Conservation (phyloP, 805 yeast genomes). For the Gaillardinia entomophila region DNA sequence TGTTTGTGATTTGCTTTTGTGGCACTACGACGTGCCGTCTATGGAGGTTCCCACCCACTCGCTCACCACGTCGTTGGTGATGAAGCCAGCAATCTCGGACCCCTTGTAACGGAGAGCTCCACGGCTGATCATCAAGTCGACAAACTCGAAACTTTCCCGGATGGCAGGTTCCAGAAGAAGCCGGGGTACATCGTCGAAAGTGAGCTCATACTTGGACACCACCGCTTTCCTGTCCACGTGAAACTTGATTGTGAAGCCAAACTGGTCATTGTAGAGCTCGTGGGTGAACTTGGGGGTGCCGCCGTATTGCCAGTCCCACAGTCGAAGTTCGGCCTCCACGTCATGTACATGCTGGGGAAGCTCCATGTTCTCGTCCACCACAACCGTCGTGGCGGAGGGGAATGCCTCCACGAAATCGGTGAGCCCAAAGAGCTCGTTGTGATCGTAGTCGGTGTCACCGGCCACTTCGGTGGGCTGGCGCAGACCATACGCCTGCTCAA, state of each 20-base stretch:
- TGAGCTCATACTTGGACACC: slow-evolving; percentile 15
- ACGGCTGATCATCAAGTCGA: slow-evolving; percentile 18
- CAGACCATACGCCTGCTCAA: slow-evolving; percentile 27
- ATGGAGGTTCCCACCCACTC: slow-evolving; percentile 42
- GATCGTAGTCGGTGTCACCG: slow-evolving; percentile 10
- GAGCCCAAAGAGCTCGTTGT: slow-evolving; percentile 29
- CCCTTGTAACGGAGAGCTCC: slow-evolving; percentile 35
- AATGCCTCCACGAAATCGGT: slow-evolving; percentile 21
- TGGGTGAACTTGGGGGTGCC: slow-evolving; percentile 71
- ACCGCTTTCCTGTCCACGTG: slow-evolving; percentile 43
- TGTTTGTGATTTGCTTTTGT: slow-evolving; percentile 2
- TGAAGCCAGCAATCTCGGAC: slow-evolving; percentile 37
- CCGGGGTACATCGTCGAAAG: slow-evolving; percentile 3
- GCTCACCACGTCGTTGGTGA: slow-evolving; percentile 36
- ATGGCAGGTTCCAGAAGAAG: slow-evolving; percentile 7
- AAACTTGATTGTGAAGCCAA: slow-evolving; percentile 28
- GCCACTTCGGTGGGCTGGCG: slow-evolving; percentile 9
- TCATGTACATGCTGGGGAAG: slow-evolving; percentile 35
- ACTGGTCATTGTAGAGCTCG: slow-evolving; percentile 27
- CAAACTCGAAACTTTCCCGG: slow-evolving; percentile 25
- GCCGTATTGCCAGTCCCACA: slow-evolving; percentile 75
- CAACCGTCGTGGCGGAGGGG: slow-evolving; percentile 5
- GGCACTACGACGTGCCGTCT: slow-evolving; percentile 40
- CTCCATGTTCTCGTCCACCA: slow-evolving; percentile 18
- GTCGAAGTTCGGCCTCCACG: slow-evolving; percentile 36